Evolutionary conservation across 495 filamentous ascomycete species (phyloP).

Genomic region (Annulohypoxylon stygium): DNA sequence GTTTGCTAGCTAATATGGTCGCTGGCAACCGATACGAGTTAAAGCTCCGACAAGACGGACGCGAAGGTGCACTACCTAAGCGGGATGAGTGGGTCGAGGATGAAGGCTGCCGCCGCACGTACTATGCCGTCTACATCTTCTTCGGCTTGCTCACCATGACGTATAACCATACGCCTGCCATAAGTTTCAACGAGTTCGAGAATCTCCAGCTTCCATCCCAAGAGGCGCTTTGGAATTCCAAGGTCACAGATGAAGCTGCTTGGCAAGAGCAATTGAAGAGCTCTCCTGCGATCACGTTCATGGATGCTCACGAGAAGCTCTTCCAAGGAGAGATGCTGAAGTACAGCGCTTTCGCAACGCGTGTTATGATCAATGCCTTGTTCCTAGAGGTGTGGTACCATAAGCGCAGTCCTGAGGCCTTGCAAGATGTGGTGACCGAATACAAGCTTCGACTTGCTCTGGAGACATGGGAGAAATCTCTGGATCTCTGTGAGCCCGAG

Average conservation of each 20-base stretch:
- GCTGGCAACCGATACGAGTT: conserved; percentile 96
- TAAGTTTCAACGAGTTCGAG: conserved; percentile 98
- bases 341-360: conserved; percentile 97
- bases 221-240: conserved; percentile 93
- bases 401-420: conserved; percentile 94
- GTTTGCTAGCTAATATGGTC: conserved; percentile 97
- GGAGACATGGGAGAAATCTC: conserved; percentile 97
- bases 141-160: conserved; percentile 95
- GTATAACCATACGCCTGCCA: conserved; percentile 96
- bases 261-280: conserved; percentile 83
- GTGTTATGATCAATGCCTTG: conserved; percentile 98
- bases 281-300: conserved; percentile 83
- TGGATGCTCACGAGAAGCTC: conserved; percentile 92
- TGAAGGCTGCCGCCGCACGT: conserved; percentile 94
- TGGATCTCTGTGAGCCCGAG: conserved; percentile 94
- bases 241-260: conserved; percentile 78
- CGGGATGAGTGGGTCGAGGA: conserved; percentile 97
- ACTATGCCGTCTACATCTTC: conserved; percentile 99
- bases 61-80: conserved; percentile 79
- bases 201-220: conserved; percentile 91
- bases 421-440: conserved; percentile 97
- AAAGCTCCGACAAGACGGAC: conserved; percentile 89
- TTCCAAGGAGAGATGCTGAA: conserved; percentile 92
- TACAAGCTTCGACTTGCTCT: conserved; percentile 97
- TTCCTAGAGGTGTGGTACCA: conserved; percentile 99